Base-by-base conservation (phyloP, 2,329 filamentous ascomycete genomes). In the Dactylellina sp. region DNA sequence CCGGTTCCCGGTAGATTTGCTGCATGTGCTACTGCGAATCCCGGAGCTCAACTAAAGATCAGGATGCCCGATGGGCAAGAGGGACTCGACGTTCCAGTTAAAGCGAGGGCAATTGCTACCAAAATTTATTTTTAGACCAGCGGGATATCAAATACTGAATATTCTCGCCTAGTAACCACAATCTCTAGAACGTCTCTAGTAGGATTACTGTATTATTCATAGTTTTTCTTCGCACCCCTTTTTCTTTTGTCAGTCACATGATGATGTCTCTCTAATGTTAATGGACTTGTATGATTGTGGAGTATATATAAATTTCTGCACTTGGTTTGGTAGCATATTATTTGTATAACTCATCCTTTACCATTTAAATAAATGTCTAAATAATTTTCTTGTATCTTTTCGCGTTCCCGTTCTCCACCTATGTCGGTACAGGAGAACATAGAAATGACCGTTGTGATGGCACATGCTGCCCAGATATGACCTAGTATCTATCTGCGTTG, bases 1-100 rank as follows among this genome's bases (percentile, higher is more conserved):
- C 66, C 66, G 11, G 35, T 11, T 11, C 50, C 66, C 5, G 66
- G 66, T 14, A 49, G 14, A 7, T 71, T 50, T 47, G 66, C 66
- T 2, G 56, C 20, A 2, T 71, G 66, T 14, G 40, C 14, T 16
- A 71, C 59, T 2, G 46, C 57, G 12, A 47, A 57, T 7, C 47
- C 56, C 1, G 50, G 44, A 2, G 52, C 25, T 16, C 44, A 37
- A 28, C 24, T 63, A 7, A 64, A 46, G 50, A 32, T 64, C 7
- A 22, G 64, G 18, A 20, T 11, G 28, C 11, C n/a, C 3, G 37
- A 60, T 7, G 47, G 35, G 16, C 37, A 68, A 12, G 53, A 57
- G 6, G 63, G 46, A 7, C 7, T 61, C 12, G n/a, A 55, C n/a
- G 49, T 61, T 6, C 64, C 63, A 1, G 63, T 55, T 0, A 49